Percentiles rank a stretch among this genome's conserved stretches.
phyloP scores from a whole-genome alignment of 108 stramenopile species.

The Skeletonema grethae region DNA sequence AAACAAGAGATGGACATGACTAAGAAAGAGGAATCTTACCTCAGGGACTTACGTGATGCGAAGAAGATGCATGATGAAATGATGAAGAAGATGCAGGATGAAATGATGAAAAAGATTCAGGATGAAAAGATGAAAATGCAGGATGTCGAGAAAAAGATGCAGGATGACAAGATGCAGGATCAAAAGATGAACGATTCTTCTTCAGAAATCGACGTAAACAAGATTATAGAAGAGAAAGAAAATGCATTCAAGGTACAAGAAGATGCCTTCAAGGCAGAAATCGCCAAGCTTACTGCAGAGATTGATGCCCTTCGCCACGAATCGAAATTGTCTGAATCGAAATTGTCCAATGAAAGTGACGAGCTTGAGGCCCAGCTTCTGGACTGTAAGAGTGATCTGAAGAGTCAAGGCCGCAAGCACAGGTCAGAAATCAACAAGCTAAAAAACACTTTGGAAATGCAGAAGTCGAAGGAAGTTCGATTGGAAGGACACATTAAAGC shows the following conservation, averaged over 20 bases:
- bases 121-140: constrained; percentile 6
- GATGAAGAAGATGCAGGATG: constrained; percentile 9
- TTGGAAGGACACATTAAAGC: constrained; percentile 39
- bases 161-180: too few relatives aligned
- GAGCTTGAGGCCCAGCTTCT: constrained; percentile 13
- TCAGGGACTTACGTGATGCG: not conserved
- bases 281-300: constrained; percentile 16
- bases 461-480: constrained; percentile 40
- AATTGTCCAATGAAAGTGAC: not conserved
- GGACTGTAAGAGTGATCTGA: constrained; percentile 36
- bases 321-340: not conserved
- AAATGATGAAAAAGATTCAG: constrained; percentile 18
- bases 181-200: not conserved
- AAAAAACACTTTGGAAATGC: constrained; percentile 37
- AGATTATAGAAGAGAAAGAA: constrained; percentile 18
- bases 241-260: not conserved
- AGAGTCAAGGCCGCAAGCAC: constrained; percentile 35
- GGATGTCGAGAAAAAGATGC: too few relatives aligned
- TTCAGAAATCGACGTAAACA: constrained; percentile 13
- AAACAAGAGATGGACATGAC: constrained; percentile 1
- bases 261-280: not conserved
- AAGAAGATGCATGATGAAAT: constrained; percentile 9
- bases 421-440: constrained; percentile 44
- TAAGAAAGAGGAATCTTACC: constrained; percentile 21
- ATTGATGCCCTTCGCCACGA: constrained; percentile 22